phyloP scores from a whole-genome alignment of 306 rosid genomes.

The Canavalia gladiata region DNA sequence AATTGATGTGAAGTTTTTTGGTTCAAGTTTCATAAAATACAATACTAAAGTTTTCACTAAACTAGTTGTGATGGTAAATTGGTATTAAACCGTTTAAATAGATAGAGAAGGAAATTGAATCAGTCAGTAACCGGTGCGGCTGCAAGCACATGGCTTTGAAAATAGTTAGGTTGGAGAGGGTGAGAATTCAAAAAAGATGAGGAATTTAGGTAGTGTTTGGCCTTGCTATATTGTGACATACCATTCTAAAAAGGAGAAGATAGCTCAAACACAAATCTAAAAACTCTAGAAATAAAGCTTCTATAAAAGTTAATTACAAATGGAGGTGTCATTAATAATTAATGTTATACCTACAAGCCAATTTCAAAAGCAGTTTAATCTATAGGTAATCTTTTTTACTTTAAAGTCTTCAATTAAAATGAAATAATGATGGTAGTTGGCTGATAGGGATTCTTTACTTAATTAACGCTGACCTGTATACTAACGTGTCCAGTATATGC shows the following conservation, averaged over 20 bases:
- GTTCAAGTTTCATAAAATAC: not conserved
- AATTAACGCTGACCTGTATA: constrained; percentile 7
- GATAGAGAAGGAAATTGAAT: constrained; percentile 5
- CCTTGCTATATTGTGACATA: not conserved
- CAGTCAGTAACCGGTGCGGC: not conserved
- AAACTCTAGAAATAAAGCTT: not conserved
- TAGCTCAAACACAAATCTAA: not conserved
- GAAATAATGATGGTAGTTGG: constrained; percentile 38
- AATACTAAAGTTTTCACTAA: constrained; percentile 7
- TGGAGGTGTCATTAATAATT: not conserved
- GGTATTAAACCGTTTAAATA: not conserved
- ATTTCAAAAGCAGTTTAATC: constrained; percentile 10
- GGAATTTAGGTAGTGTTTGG: not conserved
- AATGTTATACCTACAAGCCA: not conserved
- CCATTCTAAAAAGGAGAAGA: not conserved
- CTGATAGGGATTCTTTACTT: constrained; percentile 41
- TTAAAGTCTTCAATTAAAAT: constrained; percentile 1
- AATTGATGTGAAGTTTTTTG: not conserved
- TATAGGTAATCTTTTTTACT: not conserved
- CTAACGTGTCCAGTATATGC: not conserved
- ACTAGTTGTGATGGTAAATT: not conserved
- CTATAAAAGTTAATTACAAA: not conserved
- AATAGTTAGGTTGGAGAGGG: constrained; percentile 16
- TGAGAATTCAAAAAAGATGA: constrained; percentile 24
- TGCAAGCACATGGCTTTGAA: constrained; percentile 18